Conservation (phyloP, 2,329 filamentous ascomycete genomes). For the Fusarium floridanum region DNA sequence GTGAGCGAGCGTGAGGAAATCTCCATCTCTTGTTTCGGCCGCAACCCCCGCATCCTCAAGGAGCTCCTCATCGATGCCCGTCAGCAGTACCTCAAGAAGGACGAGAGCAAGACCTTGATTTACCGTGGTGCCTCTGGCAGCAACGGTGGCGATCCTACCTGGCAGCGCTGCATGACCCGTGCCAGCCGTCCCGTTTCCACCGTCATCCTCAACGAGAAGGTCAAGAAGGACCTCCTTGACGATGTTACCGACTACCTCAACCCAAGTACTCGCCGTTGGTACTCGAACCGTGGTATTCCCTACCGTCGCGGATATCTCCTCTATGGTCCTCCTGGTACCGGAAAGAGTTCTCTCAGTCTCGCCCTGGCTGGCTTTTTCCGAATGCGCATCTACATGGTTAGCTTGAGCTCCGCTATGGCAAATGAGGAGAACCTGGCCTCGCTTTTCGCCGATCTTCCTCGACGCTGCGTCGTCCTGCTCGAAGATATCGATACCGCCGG, state of each 20-base stretch:
- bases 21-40: conserved; percentile 71
- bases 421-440: conserved; percentile 74
- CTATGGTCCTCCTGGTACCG: conserved; percentile 83
- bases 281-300: conserved; percentile 84
- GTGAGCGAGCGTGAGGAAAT: conserved; percentile 70
- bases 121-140: conserved; percentile 67
- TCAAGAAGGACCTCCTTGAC: conserved; percentile 70
- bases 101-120: conserved; percentile 73
- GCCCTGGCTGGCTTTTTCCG: conserved; percentile 78
- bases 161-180: conserved; percentile 74
- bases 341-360: conserved; percentile 80
- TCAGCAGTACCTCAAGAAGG: conserved; percentile 66
- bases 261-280: conserved; percentile 78
- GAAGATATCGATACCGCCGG: conserved; percentile 84
- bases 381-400: conserved; percentile 79
- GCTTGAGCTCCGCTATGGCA: conserved; percentile 71
- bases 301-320: conserved; percentile 88
- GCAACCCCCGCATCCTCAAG: conserved; percentile 71
- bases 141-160: conserved; percentile 60
- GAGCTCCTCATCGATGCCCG: conserved; percentile 72
- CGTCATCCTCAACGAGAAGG: conserved; percentile 72
- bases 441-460: conserved; percentile 76
- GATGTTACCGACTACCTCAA: conserved; percentile 75
- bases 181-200: conserved; percentile 73
- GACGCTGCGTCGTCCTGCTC: conserved; percentile 78